These are phyloP conservation scores for Russula lepida DNA, from an alignment of 768 basidiomycete species.

Conservation along the genomic window DNA sequence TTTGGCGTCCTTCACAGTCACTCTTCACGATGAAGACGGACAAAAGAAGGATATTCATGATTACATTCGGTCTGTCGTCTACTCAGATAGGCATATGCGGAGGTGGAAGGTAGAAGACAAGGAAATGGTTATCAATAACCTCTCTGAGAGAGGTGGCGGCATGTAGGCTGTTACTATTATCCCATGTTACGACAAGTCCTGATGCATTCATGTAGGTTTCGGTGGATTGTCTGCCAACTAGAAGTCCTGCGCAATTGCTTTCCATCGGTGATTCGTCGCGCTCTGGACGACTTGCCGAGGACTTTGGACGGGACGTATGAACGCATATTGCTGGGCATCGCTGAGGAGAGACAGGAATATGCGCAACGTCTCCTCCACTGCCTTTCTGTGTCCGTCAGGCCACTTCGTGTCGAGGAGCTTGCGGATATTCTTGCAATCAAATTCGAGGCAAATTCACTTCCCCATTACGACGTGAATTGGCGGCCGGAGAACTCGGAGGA, in stretches of 20 bases:
- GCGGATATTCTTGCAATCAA: not conserved
- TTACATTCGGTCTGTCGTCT: not conserved
- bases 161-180: not conserved
- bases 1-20: not conserved
- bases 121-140: not conserved
- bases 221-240: not conserved
- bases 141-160: not conserved
- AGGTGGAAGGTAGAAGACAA: not conserved
- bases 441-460: not conserved
- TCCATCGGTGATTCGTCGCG: not conserved
- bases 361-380: not conserved
- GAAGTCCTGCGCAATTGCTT: not conserved
- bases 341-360: not conserved
- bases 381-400: not conserved
- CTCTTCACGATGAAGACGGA: not conserved
- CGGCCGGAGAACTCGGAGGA: not conserved
- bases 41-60: not conserved
- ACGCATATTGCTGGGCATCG: not conserved
- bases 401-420: not conserved
- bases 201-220: not conserved
- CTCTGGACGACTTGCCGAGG: not conserved
- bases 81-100: not conserved
- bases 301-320: not conserved
- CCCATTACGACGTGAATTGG: not conserved
- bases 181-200: not conserved